phyloP scores from a whole-genome alignment of 1,284 basidiomycete genomes.

The Fomitopsis betulina region DNA sequence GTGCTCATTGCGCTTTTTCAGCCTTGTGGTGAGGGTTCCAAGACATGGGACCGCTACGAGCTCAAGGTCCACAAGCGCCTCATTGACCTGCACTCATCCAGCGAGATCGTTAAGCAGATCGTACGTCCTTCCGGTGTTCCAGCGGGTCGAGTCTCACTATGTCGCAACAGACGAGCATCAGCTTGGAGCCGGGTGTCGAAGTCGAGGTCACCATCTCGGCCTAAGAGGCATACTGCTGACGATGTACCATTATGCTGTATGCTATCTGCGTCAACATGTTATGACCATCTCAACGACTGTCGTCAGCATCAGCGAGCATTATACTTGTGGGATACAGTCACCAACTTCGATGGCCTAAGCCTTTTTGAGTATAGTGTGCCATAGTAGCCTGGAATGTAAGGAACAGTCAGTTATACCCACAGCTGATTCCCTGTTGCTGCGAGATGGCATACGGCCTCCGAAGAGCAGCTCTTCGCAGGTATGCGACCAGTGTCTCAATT shows the following conservation, averaged over 20 bases:
- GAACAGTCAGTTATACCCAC: no score
- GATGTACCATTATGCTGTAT: conserved; percentile 1
- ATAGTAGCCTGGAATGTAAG: no score
- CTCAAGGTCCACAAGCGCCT: conserved; percentile 99
- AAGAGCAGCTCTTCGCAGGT: no score
- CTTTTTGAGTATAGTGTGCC: no score
- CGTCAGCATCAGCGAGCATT: not conserved
- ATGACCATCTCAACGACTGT: not conserved
- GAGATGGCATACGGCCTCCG: no score
- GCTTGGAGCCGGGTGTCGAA: conserved; percentile 98
- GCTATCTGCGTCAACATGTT: conserved; percentile 3
- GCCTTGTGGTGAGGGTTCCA: conserved; percentile 99
- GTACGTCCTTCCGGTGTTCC: conserved; percentile 43
- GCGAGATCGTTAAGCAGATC: conserved; percentile 99
- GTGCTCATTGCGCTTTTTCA: conserved; percentile 27
- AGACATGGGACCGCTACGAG: conserved; percentile 99
- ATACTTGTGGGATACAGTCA: no score
- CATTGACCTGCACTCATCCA: conserved; percentile 98
- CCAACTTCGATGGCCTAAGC: no score
- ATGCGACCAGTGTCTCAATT: no score
- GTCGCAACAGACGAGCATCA: conserved; percentile 83
- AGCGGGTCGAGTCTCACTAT: not conserved
- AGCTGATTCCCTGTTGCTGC: no score
- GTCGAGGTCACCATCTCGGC: conserved; percentile 97
- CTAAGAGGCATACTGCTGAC: conserved; percentile 18